Evolutionary conservation across 2,329 filamentous ascomycete species (phyloP).

Genomic region (Arachnomyces sp.): DNA sequence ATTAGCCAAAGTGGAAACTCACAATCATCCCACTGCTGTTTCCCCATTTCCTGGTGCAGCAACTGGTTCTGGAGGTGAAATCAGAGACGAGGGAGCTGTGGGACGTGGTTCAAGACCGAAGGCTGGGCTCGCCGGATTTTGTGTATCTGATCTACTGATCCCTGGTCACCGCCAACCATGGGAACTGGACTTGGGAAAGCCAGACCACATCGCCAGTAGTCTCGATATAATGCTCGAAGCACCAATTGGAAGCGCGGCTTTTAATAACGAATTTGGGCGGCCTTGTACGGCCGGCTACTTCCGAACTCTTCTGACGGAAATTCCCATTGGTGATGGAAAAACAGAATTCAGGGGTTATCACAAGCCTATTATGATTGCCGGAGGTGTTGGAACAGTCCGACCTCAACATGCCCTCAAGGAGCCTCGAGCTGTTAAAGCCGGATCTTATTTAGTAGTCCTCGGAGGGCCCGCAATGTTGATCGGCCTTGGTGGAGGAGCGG

Average conservation of each 20-base stretch:
- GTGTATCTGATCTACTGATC: slow-evolving; percentile 88
- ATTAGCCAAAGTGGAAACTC: slow-evolving; percentile 91
- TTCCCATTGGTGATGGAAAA: slow-evolving; percentile 53
- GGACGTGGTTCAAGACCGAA: slow-evolving; percentile 89
- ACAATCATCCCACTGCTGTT: slow-evolving; percentile 95
- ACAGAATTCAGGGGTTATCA: slow-evolving; percentile 83
- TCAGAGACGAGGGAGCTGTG: slow-evolving; percentile 89
- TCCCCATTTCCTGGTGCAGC: slow-evolving; percentile 89
- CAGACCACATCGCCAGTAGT: slow-evolving; percentile 84
- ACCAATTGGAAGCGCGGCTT: slow-evolving; percentile 86
- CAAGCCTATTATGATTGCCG: slow-evolving; percentile 98
- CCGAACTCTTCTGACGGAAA: slow-evolving; percentile 71
- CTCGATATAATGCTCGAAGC: slow-evolving; percentile 97
- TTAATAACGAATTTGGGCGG: slow-evolving; percentile 96
- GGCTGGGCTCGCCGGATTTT: slow-evolving; percentile 85
- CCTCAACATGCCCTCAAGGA: slow-evolving; percentile 87
- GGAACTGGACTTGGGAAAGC: slow-evolving; percentile 86
- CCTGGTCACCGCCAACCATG: slow-evolving; percentile 76
- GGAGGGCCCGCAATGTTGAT: slow-evolving; percentile 97
- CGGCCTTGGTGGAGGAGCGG: slow-evolving; percentile 88
- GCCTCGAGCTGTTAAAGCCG: slow-evolving; percentile 67
- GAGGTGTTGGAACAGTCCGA: slow-evolving; percentile 84
- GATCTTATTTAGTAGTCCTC: slow-evolving; percentile 86
- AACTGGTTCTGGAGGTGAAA: slow-evolving; percentile 91
- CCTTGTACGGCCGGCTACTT: slow-evolving; percentile 87